A percentile compares a stretch with the other conserved stretches of the same genome.
Conservation (phyloP, 2,329 filamentous ascomycete genomes). For the Gnomoniopsis smithogilvyi region DNA sequence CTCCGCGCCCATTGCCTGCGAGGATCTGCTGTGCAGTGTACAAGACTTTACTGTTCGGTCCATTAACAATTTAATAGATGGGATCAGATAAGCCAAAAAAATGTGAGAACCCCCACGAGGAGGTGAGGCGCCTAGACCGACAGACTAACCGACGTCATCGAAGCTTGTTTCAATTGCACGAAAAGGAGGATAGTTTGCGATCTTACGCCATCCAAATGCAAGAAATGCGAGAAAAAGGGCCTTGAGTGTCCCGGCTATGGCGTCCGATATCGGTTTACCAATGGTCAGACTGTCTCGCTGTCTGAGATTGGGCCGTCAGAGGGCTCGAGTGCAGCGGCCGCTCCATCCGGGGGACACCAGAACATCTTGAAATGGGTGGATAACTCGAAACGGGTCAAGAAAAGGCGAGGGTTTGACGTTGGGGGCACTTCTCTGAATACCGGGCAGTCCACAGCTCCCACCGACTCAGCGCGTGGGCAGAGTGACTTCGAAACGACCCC, state of each 20-base stretch:
- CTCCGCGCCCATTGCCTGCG: too few species aligned
- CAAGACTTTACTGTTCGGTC: too few species aligned
- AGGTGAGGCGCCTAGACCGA: background rate
- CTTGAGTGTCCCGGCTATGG: conserved; percentile 17
- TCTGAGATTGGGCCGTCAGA: background rate
- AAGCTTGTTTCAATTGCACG: conserved; percentile 17
- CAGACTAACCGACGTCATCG: background rate
- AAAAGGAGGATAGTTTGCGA: conserved; percentile 19
- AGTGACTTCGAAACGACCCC: too few species aligned
- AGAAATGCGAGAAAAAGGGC: conserved; percentile 15
- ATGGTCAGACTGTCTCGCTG: background rate
- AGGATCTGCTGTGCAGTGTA: too few species aligned
- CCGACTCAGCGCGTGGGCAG: background rate
- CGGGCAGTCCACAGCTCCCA: background rate
- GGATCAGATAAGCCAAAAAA: conserved; percentile 13
- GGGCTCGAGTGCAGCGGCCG: background rate
- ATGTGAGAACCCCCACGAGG: background rate
- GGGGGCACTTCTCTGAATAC: background rate
- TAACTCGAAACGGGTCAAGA: background rate
- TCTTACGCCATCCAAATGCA: conserved; percentile 12
- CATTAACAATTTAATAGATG: background rate
- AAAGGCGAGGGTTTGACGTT: background rate
- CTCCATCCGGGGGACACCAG: background rate
- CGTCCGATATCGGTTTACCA: conserved; percentile 15
- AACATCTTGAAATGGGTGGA: conserved; percentile 11